Conservation (phyloP, 176 grass and related monocot species). For the Oryza glaberrima region DNA sequence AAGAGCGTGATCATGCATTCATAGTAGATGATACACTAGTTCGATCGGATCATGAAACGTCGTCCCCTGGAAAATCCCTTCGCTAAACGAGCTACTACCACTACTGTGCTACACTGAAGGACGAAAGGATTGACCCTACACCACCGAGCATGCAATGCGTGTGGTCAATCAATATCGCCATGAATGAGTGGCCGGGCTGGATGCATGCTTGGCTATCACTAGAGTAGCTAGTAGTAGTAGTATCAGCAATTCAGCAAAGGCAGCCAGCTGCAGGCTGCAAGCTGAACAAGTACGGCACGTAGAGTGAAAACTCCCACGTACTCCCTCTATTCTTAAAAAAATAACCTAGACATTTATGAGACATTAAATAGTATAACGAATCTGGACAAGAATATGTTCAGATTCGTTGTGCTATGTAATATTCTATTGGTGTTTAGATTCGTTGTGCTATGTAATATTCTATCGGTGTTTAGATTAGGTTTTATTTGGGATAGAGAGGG, state of each 20-base stretch:
- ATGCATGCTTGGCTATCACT: neutral
- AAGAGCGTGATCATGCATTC: too few species aligned
- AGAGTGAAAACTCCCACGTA: neutral
- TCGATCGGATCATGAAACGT: neutral
- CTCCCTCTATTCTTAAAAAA: too few species aligned
- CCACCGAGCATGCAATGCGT: neutral
- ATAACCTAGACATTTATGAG: too few species aligned
- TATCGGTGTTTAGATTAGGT: too few species aligned
- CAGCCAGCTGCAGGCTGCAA: neutral
- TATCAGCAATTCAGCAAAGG: neutral
- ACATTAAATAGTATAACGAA: too few species aligned
- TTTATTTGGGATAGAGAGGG: too few species aligned
- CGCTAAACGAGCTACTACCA: too few species aligned
- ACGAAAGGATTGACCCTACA: neutral
- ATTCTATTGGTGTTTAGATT: too few species aligned
- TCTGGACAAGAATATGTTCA: too few species aligned
- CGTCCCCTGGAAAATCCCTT: neutral
- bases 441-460: too few species aligned
- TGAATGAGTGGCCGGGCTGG: neutral
- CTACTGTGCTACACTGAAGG: too few species aligned
- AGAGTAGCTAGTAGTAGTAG: neutral
- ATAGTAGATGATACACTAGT: neutral
- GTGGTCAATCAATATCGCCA: neutral
- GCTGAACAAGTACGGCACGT: conserved; percentile 11
- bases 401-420: too few species aligned